Evolutionary conservation across 768 basidiomycete species (phyloP).

Genomic region (Guyanaporus albipodus): DNA sequence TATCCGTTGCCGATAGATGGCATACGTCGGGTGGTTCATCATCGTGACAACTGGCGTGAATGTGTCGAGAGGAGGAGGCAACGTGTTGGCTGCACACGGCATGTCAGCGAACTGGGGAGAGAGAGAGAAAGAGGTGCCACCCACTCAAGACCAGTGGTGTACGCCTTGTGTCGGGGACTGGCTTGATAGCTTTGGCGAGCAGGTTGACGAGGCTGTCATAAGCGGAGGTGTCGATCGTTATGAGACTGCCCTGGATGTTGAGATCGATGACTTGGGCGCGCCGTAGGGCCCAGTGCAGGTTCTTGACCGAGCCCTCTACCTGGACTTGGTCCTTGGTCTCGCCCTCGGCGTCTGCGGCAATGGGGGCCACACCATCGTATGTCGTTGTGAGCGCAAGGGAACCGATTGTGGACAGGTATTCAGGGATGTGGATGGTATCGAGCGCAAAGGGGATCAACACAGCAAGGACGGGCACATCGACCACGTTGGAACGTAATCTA

Average conservation of each 20-base stretch:
- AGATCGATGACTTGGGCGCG: slow-evolving; percentile 66
- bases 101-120: neutral
- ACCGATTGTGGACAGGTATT: slow-evolving; percentile 26
- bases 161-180: slow-evolving; percentile 28
- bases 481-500: slow-evolving; percentile 17
- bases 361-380: slow-evolving; percentile 47
- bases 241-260: slow-evolving; percentile 55
- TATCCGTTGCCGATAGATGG: slow-evolving; percentile 65
- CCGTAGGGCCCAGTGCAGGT: slow-evolving; percentile 63
- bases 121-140: slow-evolving; percentile 1
- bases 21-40: slow-evolving; percentile 73
- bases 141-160: slow-evolving; percentile 67
- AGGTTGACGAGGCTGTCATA: slow-evolving; percentile 71
- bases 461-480: slow-evolving; percentile 45
- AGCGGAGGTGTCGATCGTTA: slow-evolving; percentile 42
- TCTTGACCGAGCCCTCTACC: slow-evolving; percentile 44
- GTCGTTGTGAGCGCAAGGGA: slow-evolving; percentile 46
- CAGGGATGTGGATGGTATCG: slow-evolving; percentile 41
- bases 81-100: slow-evolving; percentile 56
- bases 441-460: slow-evolving; percentile 60
- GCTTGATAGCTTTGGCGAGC: slow-evolving; percentile 53
- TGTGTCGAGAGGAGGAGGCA: slow-evolving; percentile 76
- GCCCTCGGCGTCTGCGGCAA: slow-evolving; percentile 20
- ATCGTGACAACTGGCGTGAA: slow-evolving; percentile 70
- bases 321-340: slow-evolving; percentile 11